Conservation (phyloP, 148 eudicot species). For the Camellia sinensis region DNA sequence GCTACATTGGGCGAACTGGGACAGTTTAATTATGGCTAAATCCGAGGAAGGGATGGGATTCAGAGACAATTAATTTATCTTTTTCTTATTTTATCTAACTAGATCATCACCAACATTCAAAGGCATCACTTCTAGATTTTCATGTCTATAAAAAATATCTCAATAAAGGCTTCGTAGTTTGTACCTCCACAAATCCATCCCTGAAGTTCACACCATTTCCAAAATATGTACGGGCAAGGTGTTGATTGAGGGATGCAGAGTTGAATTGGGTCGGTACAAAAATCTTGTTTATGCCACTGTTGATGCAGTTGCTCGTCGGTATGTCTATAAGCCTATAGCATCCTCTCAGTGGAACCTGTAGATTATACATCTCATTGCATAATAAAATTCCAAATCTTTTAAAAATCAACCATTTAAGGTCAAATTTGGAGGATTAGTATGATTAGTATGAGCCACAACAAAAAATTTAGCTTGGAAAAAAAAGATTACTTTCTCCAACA, state of each 20-base stretch:
- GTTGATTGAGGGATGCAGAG: too few relatives aligned
- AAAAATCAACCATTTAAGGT: background rate
- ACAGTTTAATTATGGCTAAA: too few relatives aligned
- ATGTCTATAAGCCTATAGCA: too few relatives aligned
- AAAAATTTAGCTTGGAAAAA: background rate
- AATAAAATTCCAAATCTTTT: background rate
- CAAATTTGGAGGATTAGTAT: background rate
- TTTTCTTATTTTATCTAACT: background rate
- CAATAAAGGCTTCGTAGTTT: background rate
- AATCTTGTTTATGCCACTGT: too few relatives aligned
- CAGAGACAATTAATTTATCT: too few relatives aligned
- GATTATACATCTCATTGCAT: background rate
- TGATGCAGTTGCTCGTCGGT: too few relatives aligned
- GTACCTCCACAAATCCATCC: slow-evolving; percentile 90
- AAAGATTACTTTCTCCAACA: background rate
- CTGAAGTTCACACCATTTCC: slow-evolving; percentile 87
- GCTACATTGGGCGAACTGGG: too few relatives aligned
- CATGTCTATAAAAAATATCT: background rate
- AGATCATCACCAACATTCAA: background rate
- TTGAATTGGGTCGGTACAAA: too few relatives aligned
- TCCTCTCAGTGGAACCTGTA: too few relatives aligned
- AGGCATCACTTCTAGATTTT: background rate
- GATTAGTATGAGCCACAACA: background rate
- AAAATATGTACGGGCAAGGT: too few relatives aligned
- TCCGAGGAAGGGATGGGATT: too few relatives aligned